phyloP scores from a whole-genome alignment of 1,284 basidiomycete genomes.

The Irpex sp. region DNA sequence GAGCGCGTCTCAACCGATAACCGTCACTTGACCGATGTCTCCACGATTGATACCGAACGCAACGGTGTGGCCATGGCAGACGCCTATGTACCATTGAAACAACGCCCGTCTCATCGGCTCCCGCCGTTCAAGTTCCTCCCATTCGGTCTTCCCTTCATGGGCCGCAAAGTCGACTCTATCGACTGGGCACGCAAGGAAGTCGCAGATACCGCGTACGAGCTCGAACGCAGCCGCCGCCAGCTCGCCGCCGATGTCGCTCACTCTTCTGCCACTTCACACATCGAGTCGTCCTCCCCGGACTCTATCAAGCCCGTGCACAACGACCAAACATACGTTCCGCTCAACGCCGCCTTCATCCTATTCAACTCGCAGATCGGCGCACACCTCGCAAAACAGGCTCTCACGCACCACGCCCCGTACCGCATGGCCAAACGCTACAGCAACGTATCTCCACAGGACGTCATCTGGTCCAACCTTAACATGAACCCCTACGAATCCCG shows the following conservation, averaged over 20 bases:
- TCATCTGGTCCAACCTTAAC: slow-evolving; percentile 87
- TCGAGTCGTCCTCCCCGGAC: slow-evolving; percentile 16
- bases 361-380: slow-evolving; percentile 94
- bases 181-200: slow-evolving; percentile 84
- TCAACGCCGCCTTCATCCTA: slow-evolving; percentile 88
- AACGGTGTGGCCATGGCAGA: slow-evolving; percentile 32
- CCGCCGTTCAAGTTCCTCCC: slow-evolving; percentile 47
- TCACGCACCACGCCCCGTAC: slow-evolving; percentile 79
- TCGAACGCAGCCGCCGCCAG: slow-evolving; percentile 45
- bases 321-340: slow-evolving; percentile 55
- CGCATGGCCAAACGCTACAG: slow-evolving; percentile 65
- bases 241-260: slow-evolving; percentile 27
- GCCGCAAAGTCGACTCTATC: slow-evolving; percentile 88
- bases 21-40: slow-evolving; percentile 44
- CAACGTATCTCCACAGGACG: slow-evolving; percentile 80
- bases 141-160: slow-evolving; percentile 60
- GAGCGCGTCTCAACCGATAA: slow-evolving; percentile 23
- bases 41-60: slow-evolving; percentile 42
- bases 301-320: slow-evolving; percentile 18
- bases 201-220: slow-evolving; percentile 42
- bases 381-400: slow-evolving; percentile 73
- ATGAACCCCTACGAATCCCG: slow-evolving; percentile 88
- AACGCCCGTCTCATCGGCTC: slow-evolving; percentile 83
- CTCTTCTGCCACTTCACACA: slow-evolving; percentile 11
- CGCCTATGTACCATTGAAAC: slow-evolving; percentile 57